Percentiles rank a stretch among this genome's conserved stretches.
These are phyloP conservation scores for Penicillium simplicissimum DNA, from an alignment of 495 filamentous ascomycete species.

Conservation along the genomic window DNA sequence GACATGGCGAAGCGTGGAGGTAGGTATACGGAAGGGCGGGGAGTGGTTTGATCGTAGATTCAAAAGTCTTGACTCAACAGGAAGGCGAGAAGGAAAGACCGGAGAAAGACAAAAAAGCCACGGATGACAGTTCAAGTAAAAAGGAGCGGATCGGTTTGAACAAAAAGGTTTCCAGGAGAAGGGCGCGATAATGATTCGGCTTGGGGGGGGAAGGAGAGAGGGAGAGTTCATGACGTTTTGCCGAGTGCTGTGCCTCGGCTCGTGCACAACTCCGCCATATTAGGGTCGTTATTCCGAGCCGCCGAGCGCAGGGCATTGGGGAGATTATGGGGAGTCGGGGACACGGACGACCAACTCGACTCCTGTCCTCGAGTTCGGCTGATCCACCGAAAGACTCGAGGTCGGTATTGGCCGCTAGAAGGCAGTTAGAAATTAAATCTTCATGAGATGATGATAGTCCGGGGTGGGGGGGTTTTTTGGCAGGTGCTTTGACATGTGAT, in stretches of 20 bases:
- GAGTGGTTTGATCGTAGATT: neutral
- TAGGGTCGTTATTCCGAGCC: constrained; percentile 16
- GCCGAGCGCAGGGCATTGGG: neutral
- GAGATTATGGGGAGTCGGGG: no score
- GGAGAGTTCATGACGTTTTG: constrained; percentile 47
- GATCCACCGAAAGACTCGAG: neutral
- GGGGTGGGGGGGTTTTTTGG: neutral
- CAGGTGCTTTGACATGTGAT: constrained; percentile 8
- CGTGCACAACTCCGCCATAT: constrained; percentile 20
- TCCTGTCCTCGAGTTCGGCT: neutral
- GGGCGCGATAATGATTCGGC: constrained; percentile 41
- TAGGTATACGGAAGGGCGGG: neutral
- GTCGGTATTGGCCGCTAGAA: neutral
- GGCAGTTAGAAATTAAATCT: neutral
- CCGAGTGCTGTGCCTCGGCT: constrained; percentile 47
- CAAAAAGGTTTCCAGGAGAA: constrained; percentile 16
- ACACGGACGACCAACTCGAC: neutral
- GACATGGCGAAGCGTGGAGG: constrained; percentile 36
- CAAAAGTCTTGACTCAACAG: neutral
- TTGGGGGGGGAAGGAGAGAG: constrained; percentile 22
- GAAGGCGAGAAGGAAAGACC: neutral
- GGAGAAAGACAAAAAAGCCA: neutral
- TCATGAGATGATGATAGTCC: neutral
- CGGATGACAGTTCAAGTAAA: neutral
- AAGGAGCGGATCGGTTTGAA: constrained; percentile 19